These are phyloP conservation scores for Anthracocystis panici-leucophaei DNA, from an alignment of 1,284 basidiomycete genomes.

Conservation along the genomic window DNA sequence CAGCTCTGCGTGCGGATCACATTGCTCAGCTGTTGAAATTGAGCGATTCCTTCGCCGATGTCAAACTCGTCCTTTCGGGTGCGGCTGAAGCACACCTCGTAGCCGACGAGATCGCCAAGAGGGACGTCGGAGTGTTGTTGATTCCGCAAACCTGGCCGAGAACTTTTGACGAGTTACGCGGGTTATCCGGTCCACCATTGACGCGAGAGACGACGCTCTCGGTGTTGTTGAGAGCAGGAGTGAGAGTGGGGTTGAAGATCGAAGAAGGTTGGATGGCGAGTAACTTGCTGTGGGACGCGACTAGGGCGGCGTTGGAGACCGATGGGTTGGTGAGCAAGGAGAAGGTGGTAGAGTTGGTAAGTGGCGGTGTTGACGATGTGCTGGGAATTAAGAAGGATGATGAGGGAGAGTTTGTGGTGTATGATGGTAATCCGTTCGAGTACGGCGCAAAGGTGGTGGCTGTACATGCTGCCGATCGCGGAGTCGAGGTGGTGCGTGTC, in stretches of 20 bases:
- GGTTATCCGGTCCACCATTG: constrained; percentile 81
- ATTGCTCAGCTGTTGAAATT: constrained; percentile 81
- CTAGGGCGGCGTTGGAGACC: constrained; percentile 53
- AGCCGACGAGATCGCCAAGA: constrained; percentile 77
- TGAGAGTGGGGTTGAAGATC: constrained; percentile 81
- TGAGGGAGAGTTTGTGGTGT: constrained; percentile 77
- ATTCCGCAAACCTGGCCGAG: constrained; percentile 76
- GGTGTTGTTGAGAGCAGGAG: constrained; percentile 76
- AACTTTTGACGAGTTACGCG: constrained; percentile 79
- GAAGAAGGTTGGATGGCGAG: constrained; percentile 75
- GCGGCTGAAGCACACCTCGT: constrained; percentile 79
- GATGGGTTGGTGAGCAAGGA: constrained; percentile 71
- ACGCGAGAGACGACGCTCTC: constrained; percentile 77
- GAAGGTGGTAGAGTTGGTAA: constrained; percentile 76
- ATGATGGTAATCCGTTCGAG: constrained; percentile 74
- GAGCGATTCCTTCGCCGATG: constrained; percentile 79
- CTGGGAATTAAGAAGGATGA: constrained; percentile 72
- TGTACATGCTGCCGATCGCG: constrained; percentile 64
- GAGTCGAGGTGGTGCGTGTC: constrained; percentile 44
- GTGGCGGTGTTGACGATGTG: constrained; percentile 76
- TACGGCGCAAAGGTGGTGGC: constrained; percentile 76
- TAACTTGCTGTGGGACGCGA: constrained; percentile 78
- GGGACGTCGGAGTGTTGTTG: constrained; percentile 80
- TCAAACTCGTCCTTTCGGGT: constrained; percentile 76
- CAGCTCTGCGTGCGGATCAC: constrained; percentile 79